These are phyloP conservation scores for Xylaria sp. DNA, from an alignment of 2,329 filamentous ascomycete species.

Conservation along the genomic window DNA sequence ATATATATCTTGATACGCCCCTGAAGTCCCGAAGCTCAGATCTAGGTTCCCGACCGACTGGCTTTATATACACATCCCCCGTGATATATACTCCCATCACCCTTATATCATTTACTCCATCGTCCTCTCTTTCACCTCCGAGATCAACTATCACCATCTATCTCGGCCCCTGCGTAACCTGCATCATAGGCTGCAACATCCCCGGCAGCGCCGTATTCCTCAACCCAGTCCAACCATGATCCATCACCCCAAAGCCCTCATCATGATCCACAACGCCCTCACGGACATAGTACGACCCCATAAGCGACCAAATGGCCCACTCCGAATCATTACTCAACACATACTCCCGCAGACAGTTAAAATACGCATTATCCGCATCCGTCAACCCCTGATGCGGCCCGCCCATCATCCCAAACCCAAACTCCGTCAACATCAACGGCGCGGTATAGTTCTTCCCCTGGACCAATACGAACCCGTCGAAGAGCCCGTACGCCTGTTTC, in stretches of 20 bases:
- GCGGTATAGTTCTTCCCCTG: conserved; percentile 44
- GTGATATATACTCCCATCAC: background rate
- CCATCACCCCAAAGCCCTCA: conserved; percentile 48
- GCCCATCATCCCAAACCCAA: conserved; percentile 48
- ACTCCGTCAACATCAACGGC: conserved; percentile 55
- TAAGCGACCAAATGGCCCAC: conserved; percentile 55
- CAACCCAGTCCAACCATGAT: conserved; percentile 39
- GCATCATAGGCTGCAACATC: conserved; percentile 35
- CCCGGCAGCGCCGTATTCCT: conserved; percentile 33
- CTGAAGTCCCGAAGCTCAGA: background rate
- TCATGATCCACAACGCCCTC: conserved; percentile 45
- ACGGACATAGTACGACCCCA: conserved; percentile 56
- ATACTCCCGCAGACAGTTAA: conserved; percentile 48
- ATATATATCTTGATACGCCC: background rate
- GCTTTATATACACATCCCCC: background rate
- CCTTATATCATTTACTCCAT: background rate
- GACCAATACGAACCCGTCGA: conserved; percentile 48
- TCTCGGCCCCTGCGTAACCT: conserved; percentile 39
- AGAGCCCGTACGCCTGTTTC: conserved; percentile 41
- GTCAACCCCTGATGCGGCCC: conserved; percentile 38
- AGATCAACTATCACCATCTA: background rate
- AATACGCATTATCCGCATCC: conserved; percentile 43
- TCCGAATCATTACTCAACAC: conserved; percentile 53
- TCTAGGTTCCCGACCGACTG: too few species aligned
- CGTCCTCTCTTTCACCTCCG: background rate